A percentile compares a stretch with the other conserved stretches of the same genome.
These are phyloP conservation scores for Suhomyces coccinellae DNA, from an alignment of 1,139 yeast genomes.

Conservation along the genomic window DNA sequence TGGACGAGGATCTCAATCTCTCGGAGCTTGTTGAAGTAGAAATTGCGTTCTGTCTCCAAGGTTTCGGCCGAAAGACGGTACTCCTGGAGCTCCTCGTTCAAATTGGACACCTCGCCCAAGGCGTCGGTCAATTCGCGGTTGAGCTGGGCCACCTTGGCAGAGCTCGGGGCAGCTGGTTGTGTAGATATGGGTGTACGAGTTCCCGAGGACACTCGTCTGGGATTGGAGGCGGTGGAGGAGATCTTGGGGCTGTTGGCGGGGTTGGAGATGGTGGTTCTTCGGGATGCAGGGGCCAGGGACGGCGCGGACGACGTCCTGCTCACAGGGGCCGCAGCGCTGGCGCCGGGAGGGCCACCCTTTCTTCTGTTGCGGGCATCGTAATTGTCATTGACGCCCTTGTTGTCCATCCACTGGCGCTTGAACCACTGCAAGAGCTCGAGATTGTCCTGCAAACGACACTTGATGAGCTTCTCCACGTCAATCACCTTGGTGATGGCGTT, in stretches of 20 bases:
- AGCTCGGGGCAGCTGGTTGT: slow-evolving; percentile 4
- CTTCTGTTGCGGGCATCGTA: slow-evolving; percentile 62
- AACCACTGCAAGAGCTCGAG: slow-evolving; percentile 94
- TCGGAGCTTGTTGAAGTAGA: slow-evolving; percentile 84
- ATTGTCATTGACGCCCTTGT: slow-evolving; percentile 56
- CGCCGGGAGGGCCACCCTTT: slow-evolving; percentile 4
- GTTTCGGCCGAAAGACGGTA: slow-evolving; percentile 55
- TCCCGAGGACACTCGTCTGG: slow-evolving; percentile 10
- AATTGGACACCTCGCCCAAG: slow-evolving; percentile 34
- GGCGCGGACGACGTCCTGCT: slow-evolving; percentile 10
- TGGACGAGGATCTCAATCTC: slow-evolving; percentile 83
- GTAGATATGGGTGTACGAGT: slow-evolving; percentile 5
- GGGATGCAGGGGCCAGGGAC: slow-evolving; percentile 9
- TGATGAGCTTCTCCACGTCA: slow-evolving; percentile 78
- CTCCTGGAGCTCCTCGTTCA: slow-evolving; percentile 53
- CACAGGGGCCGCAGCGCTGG: background rate
- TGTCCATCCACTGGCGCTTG: slow-evolving; percentile 76
- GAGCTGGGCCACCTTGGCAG: slow-evolving; percentile 13
- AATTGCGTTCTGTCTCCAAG: slow-evolving; percentile 78
- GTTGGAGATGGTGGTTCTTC: slow-evolving; percentile 4
- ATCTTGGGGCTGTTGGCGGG: slow-evolving; percentile 7
- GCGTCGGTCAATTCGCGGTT: slow-evolving; percentile 15
- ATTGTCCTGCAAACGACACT: slow-evolving; percentile 91
- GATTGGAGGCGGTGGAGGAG: slow-evolving; percentile 1
- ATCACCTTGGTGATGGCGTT: slow-evolving; percentile 73